These are phyloP conservation scores for Medicago lupulina DNA, from an alignment of 306 rosid genomes.

Conservation along the genomic window DNA sequence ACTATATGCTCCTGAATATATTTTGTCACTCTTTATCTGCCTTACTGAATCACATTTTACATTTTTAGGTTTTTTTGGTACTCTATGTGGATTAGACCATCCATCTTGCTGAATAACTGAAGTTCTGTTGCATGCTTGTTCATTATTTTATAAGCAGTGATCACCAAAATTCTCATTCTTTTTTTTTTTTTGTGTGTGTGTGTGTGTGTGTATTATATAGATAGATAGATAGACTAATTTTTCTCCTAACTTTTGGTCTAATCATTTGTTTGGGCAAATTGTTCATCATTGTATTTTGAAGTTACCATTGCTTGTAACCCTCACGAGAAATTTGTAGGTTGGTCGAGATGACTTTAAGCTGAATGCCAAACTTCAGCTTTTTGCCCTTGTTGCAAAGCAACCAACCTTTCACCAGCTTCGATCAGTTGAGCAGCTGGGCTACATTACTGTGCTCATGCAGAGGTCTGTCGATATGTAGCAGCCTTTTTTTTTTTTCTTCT, in stretches of 20 bases:
- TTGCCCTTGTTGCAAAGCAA: slow-evolving; percentile 83
- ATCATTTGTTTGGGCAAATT: slow-evolving; percentile 32
- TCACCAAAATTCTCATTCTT: background rate
- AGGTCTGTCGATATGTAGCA: slow-evolving; percentile 56
- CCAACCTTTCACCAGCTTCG: slow-evolving; percentile 97
- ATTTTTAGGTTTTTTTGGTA: slow-evolving; percentile 5
- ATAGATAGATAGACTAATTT: slow-evolving; percentile 8
- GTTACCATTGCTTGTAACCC: slow-evolving; percentile 26
- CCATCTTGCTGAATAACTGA: slow-evolving; percentile 7
- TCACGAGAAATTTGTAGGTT: slow-evolving; percentile 59
- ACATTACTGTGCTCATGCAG: slow-evolving; percentile 71
- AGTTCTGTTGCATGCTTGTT: slow-evolving; percentile 1
- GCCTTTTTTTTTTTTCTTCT: background rate
- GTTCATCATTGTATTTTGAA: slow-evolving; percentile 9
- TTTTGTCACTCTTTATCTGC: background rate
- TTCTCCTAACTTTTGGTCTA: slow-evolving; percentile 11
- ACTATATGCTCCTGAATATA: background rate
- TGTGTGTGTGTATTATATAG: background rate
- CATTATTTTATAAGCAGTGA: slow-evolving; percentile 2
- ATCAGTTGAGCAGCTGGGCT: slow-evolving; percentile 96
- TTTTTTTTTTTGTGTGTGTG: background rate
- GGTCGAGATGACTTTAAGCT: slow-evolving; percentile 79
- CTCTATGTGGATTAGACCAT: slow-evolving; percentile 4
- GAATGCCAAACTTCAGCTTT: slow-evolving; percentile 95
- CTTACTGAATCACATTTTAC: slow-evolving; percentile 13